Evolutionary conservation across 164 flowering plant genomes (phyloP).

Genomic region (Dillenia suffruticosa): DNA sequence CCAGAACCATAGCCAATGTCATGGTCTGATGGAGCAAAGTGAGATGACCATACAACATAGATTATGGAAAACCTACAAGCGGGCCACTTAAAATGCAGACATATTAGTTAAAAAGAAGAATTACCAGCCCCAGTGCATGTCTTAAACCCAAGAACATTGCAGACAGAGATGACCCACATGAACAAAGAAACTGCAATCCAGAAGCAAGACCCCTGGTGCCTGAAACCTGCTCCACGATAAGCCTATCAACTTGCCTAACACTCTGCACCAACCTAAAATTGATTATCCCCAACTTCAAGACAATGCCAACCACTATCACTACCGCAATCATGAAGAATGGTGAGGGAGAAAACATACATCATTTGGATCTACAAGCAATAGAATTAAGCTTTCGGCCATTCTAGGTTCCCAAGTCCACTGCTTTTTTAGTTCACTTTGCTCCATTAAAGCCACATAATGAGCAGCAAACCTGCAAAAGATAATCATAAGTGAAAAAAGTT

Average conservation of each 20-base stretch:
- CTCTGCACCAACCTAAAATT: constrained; percentile 40
- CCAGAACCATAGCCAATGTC: too few species aligned
- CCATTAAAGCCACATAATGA: constrained; percentile 54
- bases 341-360: constrained; percentile 43
- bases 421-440: constrained; percentile 55
- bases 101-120: neutral
- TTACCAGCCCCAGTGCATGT: constrained; percentile 71
- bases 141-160: constrained; percentile 55
- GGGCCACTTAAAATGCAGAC: too few species aligned
- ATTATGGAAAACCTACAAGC: too few species aligned
- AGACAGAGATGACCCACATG: constrained; percentile 45
- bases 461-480: constrained; percentile 63
- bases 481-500: constrained; percentile 1
- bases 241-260: constrained; percentile 70
- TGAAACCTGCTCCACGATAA: constrained; percentile 78
- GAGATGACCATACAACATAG: too few species aligned
- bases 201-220: constrained; percentile 56
- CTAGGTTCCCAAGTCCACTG: constrained; percentile 95
- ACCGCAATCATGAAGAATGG: neutral
- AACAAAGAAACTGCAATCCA: constrained; percentile 87
- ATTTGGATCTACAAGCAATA: constrained; percentile 79
- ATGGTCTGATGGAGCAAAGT: too few species aligned
- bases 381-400: constrained; percentile 84
- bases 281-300: neutral
- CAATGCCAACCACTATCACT: neutral